These are phyloP conservation scores for Apiotrichum veenhuisii DNA, from an alignment of 1,284 basidiomycete genomes.

Conservation along the genomic window DNA sequence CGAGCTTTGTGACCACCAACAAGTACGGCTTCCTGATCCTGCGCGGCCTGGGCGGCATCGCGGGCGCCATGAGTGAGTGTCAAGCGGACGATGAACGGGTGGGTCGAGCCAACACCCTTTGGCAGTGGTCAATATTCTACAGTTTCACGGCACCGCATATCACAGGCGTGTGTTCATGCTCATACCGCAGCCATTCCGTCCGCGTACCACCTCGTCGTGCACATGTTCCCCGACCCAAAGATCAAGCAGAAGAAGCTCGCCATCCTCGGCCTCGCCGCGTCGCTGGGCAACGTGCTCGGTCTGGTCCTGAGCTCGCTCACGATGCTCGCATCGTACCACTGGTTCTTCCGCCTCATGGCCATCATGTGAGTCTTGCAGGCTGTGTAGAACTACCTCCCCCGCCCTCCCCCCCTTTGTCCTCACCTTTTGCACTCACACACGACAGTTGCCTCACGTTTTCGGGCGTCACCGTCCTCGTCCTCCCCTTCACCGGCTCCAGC, in stretches of 20 bases:
- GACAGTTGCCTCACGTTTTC: slow-evolving; percentile 27
- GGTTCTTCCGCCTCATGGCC: slow-evolving; percentile 46
- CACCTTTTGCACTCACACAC: too few species aligned
- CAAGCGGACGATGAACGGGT: too few species aligned
- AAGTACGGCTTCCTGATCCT: slow-evolving; percentile 47
- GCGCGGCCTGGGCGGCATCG: slow-evolving; percentile 41
- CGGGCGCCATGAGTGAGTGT: slow-evolving; percentile 17
- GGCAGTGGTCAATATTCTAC: too few species aligned
- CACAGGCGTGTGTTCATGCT: too few species aligned
- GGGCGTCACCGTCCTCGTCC: slow-evolving; percentile 26
- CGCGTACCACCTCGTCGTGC: slow-evolving; percentile 28
- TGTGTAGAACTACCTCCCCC: background rate
- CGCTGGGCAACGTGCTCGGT: slow-evolving; percentile 35
- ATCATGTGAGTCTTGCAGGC: slow-evolving; percentile 9
- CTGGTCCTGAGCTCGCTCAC: slow-evolving; percentile 33
- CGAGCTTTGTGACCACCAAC: slow-evolving; percentile 41
- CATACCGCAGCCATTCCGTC: slow-evolving; percentile 3
- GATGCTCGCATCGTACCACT: slow-evolving; percentile 35
- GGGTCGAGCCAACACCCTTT: too few species aligned
- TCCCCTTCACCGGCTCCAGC: slow-evolving; percentile 30
- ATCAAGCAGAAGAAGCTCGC: slow-evolving; percentile 38
- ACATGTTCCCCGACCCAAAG: slow-evolving; percentile 40
- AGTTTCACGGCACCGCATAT: too few species aligned
- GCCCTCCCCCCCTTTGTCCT: background rate
- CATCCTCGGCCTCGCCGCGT: slow-evolving; percentile 30